Percentiles rank a stretch among this genome's conserved stretches.
phyloP scores from a whole-genome alignment of 805 yeast genomes.

The Kazachstania taianensis region DNA sequence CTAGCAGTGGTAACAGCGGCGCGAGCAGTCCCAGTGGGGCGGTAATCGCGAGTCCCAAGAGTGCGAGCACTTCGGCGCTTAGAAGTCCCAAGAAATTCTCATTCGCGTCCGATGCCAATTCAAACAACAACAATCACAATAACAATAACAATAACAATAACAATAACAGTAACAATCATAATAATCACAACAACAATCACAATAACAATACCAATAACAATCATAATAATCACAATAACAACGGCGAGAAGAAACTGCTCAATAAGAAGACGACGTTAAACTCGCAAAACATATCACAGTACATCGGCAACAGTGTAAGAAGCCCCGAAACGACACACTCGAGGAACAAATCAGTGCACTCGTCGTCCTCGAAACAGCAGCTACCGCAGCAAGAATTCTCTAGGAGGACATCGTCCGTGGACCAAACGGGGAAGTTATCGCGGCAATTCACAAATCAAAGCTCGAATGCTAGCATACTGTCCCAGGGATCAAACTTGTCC shows the following conservation, averaged over 20 bases:
- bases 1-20: conserved; percentile 1
- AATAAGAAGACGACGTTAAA: conserved; percentile 22
- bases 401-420: conserved; percentile 6
- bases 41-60: background rate
- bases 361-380: too few relatives aligned
- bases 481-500: conserved; percentile 16
- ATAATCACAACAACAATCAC: too few relatives aligned
- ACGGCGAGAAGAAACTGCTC: conserved; percentile 21
- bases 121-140: too few relatives aligned
- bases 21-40: conserved; percentile 2
- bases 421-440: conserved; percentile 4
- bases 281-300: conserved; percentile 23
- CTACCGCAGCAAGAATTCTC: too few relatives aligned
- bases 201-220: too few relatives aligned
- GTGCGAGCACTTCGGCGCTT: too few relatives aligned
- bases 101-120: too few relatives aligned
- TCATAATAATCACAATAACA: too few relatives aligned
- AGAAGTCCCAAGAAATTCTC: conserved; percentile 10
- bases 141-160: too few relatives aligned
- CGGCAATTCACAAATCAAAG: conserved; percentile 23
- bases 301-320: conserved; percentile 7
- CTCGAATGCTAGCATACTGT: conserved; percentile 16
- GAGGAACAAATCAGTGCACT: conserved; percentile 17
- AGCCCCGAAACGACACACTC: conserved; percentile 7
- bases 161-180: too few relatives aligned